Percentiles rank a stretch among this genome's conserved stretches.
These are phyloP conservation scores for Pythium rhizo-oryzae DNA, from an alignment of 352 stramenopile species.

Conservation along the genomic window DNA sequence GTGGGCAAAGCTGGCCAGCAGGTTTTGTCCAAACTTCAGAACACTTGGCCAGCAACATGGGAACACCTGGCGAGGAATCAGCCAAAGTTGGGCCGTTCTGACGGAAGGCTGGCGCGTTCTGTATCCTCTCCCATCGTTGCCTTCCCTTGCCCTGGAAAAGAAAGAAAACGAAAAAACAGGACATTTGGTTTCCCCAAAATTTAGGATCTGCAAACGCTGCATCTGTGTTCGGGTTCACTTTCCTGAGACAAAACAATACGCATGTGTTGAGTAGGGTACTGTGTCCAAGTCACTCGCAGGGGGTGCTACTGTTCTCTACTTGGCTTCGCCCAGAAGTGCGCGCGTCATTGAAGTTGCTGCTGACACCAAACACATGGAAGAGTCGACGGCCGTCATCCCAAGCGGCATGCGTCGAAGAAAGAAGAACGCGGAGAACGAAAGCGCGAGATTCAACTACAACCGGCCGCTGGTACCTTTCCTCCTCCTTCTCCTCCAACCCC, in stretches of 20 bases:
- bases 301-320: background rate
- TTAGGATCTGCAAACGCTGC: background rate
- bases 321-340: background rate
- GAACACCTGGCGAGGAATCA: background rate
- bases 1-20: background rate
- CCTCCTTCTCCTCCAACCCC: background rate
- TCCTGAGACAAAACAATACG: slow-evolving; percentile 14
- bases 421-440: slow-evolving; percentile 1
- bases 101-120: background rate
- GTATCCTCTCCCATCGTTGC: background rate
- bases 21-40: background rate
- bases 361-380: slow-evolving; percentile 13
- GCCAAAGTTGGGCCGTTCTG: too few relatives aligned
- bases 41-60: background rate
- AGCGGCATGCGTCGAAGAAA: slow-evolving; percentile 14
- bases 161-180: background rate
- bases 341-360: slow-evolving; percentile 25
- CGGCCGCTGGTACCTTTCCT: background rate
- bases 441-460: slow-evolving; percentile 7
- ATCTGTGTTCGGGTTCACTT: background rate
- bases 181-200: background rate
- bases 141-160: background rate
- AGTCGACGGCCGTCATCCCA: background rate
- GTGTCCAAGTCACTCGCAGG: background rate
- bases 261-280: slow-evolving; percentile 12